Base-by-base conservation (phyloP, 164 flowering plant species). In the Chloranthus sessilifolius region DNA sequence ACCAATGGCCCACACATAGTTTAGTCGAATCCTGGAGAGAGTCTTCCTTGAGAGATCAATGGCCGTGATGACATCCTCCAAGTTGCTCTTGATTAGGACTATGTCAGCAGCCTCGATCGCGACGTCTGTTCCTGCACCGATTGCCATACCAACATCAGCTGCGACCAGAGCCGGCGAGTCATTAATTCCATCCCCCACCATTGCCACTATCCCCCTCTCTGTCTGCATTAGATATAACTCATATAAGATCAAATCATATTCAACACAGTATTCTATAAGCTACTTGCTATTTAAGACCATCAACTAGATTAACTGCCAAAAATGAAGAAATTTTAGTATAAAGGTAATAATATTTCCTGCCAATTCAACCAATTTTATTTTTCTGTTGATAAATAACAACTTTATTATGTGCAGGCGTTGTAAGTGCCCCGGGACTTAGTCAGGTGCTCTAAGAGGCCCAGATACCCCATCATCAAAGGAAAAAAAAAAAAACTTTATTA, bases 181-280 rank as follows among this genome's bases (percentile, higher is more conserved):
- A 16, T 88, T 88, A 53, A 88, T 88, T 30, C 98, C 98, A 56
- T 88, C 96, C 10, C 98, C 98, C 34, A 91, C 98, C 98, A 91
- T 91, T 42, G 95, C 96, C 34, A 91, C 92, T 10, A 60, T 59
- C 41, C 42, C 49, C 5, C 95, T 95, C 64, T 64, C 63, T 77
- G 66, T 63, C 97, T 89, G 57, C 52, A 69, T 40, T 21, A 56
- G n/a, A 30, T 33, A 35, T 44, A 8, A 22, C 10, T 22, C 21
- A 22, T 1, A 12, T 14, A 6, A 15, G 15, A n/a, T 14, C 11
- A 21, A 1, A 5, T 1, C 10, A 1, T 2, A 6, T 4, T 6
- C 6, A 2, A 29, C n/a, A 36, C 39, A 12, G 5, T 16, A 43
- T 3, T 17, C 9, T 10, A 0, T 15, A 17, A 5, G 17, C 15